Evolutionary conservation across 2,329 filamentous ascomycete species (phyloP), one percentile per base, ranked within the genome.

Genomic region (Neofusicoccum sp.): DNA sequence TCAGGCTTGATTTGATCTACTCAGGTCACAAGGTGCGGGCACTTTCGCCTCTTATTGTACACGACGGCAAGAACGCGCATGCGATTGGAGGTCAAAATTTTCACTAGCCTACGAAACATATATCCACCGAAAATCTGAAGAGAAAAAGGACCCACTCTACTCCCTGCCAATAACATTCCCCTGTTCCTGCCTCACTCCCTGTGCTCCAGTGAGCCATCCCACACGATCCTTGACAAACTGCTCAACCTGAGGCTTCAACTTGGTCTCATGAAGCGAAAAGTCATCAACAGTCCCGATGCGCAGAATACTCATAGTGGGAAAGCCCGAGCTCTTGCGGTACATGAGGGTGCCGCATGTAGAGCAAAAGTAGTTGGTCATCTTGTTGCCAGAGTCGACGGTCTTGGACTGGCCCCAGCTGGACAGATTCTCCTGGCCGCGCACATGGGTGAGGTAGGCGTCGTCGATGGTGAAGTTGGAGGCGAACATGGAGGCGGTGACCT

Each of bases 331-430:
- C 6, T 79, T 71, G 1, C 86, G 80, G 67, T 87, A 88, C 84
- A 89, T 83, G 4, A 88, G 78, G 0, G 82, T 82, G 0, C 87
- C 86, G 68, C 87, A 89, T 0, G 77, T 82, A 0, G 69, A 74
- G 67, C 87, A 89, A 72, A 89, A 89, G 69, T 80, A 77, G 68
- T 89, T 88, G 6, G 82, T 83, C 86, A 89, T 89, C 5, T 54
- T 71, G 61, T 80, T 78, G 2, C 78, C 78, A 0, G 79, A 77
- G 0, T 65, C 76, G 44, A 85, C 80, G 0, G 71, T 72, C 14
- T 64, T 44, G 0, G 56, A 61, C 48, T 87, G 81, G 6, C 67
- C 64, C 58, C 74, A 87, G 0, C 68, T 67, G n/a, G 70, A 82
- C 3, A 87, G 76, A 14, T 80, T 81, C 1, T 83, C 80, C 2